Evolutionary conservation across 805 yeast genomes (phyloP), one percentile per base, ranked within the genome.

Genomic region (Wickerhamiella sorbophila): DNA sequence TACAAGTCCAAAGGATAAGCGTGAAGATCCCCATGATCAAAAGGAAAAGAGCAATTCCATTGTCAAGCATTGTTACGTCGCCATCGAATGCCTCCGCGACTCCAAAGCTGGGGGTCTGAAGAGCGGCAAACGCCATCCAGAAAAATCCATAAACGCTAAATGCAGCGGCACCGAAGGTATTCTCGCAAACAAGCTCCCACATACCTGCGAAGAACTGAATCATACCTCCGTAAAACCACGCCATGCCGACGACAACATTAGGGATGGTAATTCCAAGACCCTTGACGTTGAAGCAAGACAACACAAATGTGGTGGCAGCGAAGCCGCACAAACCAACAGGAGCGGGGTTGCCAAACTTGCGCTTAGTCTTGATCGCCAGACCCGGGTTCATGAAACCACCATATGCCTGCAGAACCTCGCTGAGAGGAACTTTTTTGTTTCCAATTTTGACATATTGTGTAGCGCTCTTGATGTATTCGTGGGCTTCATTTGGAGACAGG

Each of bases 1-100:
- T 78, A 51, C 74, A 67, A 33, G 73, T 38, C 21, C 67, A 50
- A 41, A 79, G 51, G 43, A 74, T 65, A 22, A 70, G 64, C 0
- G 84, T 76, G 59, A 79, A 76, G 24, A 77, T 58, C n/a, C 71
- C 57, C 85, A 84, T 78, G 5, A 74, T 82, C 16, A 75, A 42
- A 31, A 77, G 53, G 55, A 61, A 78, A 53, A 78, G 69, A 0
- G 79, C 81, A 16, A 77, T 53, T 1, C 79, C 83, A 48, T 69
- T 63, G 24, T 45, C 50, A 22, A 57, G 46, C 6, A 15, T 12
- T 12, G 52, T 57, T 9, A 38, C 41, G 12, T 54, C 56, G 14
- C 51, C 54, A 31, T 56, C 60, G 48, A 72, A 66, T 1, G 69
- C 67, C 1, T 62, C 60, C 1, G 51, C 56, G 27, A 75, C 69